Base-by-base conservation (phyloP, 257 asterid genomes). In the Cynanchum wilfordii region DNA sequence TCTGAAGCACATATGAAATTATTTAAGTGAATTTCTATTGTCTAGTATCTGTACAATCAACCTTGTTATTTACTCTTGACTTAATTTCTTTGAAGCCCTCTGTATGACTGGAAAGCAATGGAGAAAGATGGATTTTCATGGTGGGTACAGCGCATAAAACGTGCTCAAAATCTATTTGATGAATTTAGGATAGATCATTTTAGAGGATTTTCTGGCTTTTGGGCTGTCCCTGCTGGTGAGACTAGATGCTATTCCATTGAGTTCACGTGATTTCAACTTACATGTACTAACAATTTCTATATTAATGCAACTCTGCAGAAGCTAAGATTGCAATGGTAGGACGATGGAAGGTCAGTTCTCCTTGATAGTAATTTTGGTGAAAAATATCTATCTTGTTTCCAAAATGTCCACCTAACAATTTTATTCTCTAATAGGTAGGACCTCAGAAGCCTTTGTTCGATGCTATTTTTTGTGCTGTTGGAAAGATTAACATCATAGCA, bases 181-280 rank as follows among this genome's bases (percentile, higher is more conserved):
- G 99, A 95, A 73, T 92, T 95, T 80, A 83, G 99, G 86, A 95
- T 95, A 40, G 99, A 95, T 75, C 99, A 95, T 84, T 95, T 95
- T 44, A 82, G 99, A 87, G 98, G 99, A 81, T 89, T 95, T 82
- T 96, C 99, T 78, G 99, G 99, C 75, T 95, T 83, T 79, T 95
- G 98, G 99, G 99, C 99, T 71, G 96, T 95, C 76, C 99, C 99
- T 78, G 85, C 98, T 70, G 98, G 98, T 95, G 79, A 83, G 86
- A 81, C 67, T 76, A 68, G 22, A 55, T 73, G 73, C 56, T 19
- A 50, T 40, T 52, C 69, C 33, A 20, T 75, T 72, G 74, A 29
- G 20, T 52, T 65, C 67, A 51, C 52, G 29, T 54, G 71, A 78
- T 79, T 51, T 49, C 51, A 45, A 78, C 50, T 36, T 54, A 75